These are phyloP conservation scores for Pseudogymnoascus sp. DNA, from an alignment of 2,329 filamentous ascomycete species.

Conservation along the genomic window DNA sequence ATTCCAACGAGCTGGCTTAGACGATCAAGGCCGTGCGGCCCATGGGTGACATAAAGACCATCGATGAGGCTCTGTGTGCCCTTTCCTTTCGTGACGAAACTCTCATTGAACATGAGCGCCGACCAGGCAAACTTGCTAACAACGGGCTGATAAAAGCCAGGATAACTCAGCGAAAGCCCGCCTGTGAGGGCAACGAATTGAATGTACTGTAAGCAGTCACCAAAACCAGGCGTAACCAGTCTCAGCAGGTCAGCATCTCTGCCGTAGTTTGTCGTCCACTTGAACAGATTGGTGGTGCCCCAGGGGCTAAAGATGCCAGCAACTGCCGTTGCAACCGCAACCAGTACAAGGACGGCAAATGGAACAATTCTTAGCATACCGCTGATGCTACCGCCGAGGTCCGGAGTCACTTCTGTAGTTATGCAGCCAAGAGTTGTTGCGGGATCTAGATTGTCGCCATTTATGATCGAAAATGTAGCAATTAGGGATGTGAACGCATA, in stretches of 20 bases:
- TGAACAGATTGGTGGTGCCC: slow-evolving; percentile 83
- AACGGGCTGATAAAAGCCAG: slow-evolving; percentile 88
- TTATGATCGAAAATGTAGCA: slow-evolving; percentile 63
- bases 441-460: slow-evolving; percentile 51
- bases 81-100: slow-evolving; percentile 62
- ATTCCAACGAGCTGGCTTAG: slow-evolving; percentile 79
- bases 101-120: slow-evolving; percentile 84
- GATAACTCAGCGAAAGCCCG: slow-evolving; percentile 79
- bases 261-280: slow-evolving; percentile 97
- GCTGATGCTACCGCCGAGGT: slow-evolving; percentile 61
- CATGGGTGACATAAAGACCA: slow-evolving; percentile 77
- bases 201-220: slow-evolving; percentile 93
- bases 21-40: slow-evolving; percentile 68
- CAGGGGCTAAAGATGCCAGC: slow-evolving; percentile 87
- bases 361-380: slow-evolving; percentile 68
- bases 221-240: slow-evolving; percentile 90
- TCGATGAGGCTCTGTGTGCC: slow-evolving; percentile 64
- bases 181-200: slow-evolving; percentile 87
- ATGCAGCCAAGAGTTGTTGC: slow-evolving; percentile 68
- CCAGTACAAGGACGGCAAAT: slow-evolving; percentile 66
- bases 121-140: slow-evolving; percentile 87
- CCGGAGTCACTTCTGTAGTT: slow-evolving; percentile 73
- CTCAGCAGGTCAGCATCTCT: slow-evolving; percentile 85
- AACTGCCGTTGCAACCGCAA: slow-evolving; percentile 73
- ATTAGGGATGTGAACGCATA: slow-evolving; percentile 82